Conservation (phyloP, 2,329 filamentous ascomycete genomes). For the Chaetomium globosum region DNA sequence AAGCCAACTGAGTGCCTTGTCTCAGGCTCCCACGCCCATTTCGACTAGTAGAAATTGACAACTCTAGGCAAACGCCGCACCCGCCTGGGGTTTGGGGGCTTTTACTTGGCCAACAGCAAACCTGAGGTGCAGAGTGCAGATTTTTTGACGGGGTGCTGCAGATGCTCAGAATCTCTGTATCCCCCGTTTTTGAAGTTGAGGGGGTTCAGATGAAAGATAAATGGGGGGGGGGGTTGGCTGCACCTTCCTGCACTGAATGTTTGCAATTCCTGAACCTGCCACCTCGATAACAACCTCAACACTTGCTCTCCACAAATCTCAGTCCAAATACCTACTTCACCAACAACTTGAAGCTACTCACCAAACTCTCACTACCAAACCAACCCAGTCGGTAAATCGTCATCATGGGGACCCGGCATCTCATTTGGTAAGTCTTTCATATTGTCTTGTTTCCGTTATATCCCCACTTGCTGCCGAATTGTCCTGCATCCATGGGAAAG, state of each 20-base stretch:
- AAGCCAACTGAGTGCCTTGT: background rate
- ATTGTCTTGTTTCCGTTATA: background rate
- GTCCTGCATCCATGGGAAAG: background rate
- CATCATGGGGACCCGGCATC: constrained; percentile 27
- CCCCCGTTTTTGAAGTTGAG: background rate
- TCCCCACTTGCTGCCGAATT: too few species aligned
- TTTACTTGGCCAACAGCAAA: constrained; percentile 11
- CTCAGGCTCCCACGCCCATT: constrained; percentile 8
- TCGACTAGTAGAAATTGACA: background rate
- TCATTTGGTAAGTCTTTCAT: constrained; percentile 21
- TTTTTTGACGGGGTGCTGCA: background rate
- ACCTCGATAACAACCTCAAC: background rate
- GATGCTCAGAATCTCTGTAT: background rate
- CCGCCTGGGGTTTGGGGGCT: background rate
- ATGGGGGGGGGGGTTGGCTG: background rate
- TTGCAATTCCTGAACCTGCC: too few species aligned
- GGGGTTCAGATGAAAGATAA: background rate
- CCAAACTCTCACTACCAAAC: background rate
- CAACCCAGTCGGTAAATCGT: background rate
- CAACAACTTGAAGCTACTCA: background rate
- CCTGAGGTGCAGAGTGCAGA: background rate
- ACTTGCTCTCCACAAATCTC: background rate
- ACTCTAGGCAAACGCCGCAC: constrained; percentile 20
- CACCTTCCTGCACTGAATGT: background rate
- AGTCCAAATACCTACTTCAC: background rate